Conservation (phyloP, 257 asterid species). For the Gynochthodes officinalis region DNA sequence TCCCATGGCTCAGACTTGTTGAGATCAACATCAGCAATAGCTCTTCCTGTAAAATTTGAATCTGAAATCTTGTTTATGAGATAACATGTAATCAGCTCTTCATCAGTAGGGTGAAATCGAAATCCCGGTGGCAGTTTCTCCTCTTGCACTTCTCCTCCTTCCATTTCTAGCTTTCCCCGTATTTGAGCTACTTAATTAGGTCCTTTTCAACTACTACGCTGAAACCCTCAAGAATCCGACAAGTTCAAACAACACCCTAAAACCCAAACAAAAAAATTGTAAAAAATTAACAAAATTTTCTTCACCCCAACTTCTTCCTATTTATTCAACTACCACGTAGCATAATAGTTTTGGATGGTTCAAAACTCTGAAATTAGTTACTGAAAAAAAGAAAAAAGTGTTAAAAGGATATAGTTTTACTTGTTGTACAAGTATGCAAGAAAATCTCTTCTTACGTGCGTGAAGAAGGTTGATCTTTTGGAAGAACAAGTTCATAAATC, state of each 20-base stretch:
- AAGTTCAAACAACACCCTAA: slow-evolving; percentile 36
- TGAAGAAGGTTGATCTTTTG: slow-evolving; percentile 18
- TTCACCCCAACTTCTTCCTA: not conserved
- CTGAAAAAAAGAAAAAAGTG: not conserved
- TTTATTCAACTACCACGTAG: slow-evolving; percentile 10
- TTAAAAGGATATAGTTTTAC: not conserved
- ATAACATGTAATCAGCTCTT: slow-evolving; percentile 82
- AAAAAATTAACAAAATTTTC: not conserved
- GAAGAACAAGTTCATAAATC: slow-evolving; percentile 12
- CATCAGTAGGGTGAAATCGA: slow-evolving; percentile 84
- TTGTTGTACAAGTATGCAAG: slow-evolving; percentile 4
- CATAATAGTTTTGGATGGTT: not conserved
- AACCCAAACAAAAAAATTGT: not conserved
- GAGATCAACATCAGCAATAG: slow-evolving; percentile 88
- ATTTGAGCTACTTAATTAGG: slow-evolving; percentile 2
- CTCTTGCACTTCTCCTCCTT: slow-evolving; percentile 43
- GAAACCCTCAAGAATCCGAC: slow-evolving; percentile 28
- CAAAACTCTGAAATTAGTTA: not conserved
- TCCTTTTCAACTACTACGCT: slow-evolving; percentile 28
- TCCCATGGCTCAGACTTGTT: slow-evolving; percentile 97
- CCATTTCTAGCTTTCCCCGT: slow-evolving; percentile 32
- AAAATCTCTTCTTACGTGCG: slow-evolving; percentile 17
- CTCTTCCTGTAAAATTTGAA: slow-evolving; percentile 64
- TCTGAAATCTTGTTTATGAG: slow-evolving; percentile 74
- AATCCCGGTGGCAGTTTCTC: slow-evolving; percentile 82